Conservation (phyloP, 306 rosid genomes). For the Cucurbita maxima region DNA sequence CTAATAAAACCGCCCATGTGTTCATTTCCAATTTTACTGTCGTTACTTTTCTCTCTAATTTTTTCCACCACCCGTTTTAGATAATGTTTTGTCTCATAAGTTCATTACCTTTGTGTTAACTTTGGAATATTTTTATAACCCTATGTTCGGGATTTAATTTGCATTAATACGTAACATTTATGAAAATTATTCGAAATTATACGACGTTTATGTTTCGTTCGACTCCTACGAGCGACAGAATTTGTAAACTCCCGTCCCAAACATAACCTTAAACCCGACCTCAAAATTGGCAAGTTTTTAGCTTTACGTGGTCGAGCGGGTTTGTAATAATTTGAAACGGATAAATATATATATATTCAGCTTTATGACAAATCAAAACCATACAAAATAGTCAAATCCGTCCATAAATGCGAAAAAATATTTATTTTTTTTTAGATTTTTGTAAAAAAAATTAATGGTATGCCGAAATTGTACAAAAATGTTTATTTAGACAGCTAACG, state of each 20-base stretch:
- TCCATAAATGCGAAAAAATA: not conserved
- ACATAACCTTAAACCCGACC: too few species aligned
- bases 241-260: too few species aligned
- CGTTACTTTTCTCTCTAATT: not conserved
- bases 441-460: too few species aligned
- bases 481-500: too few species aligned
- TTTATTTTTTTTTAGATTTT: too few species aligned
- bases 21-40: not conserved
- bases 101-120: not conserved
- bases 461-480: too few species aligned
- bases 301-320: not conserved
- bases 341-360: not conserved
- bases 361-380: not conserved
- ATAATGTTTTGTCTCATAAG: not conserved
- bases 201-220: too few species aligned
- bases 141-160: not conserved
- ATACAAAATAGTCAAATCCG: not conserved
- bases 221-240: too few species aligned
- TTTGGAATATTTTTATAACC: not conserved
- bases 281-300: too few species aligned
- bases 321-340: not conserved
- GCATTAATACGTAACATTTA: too few species aligned
- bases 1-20: not conserved
- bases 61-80: not conserved
- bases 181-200: too few species aligned